Percentiles rank a stretch among this genome's conserved stretches.
Conservation (phyloP, 2,329 filamentous ascomycete species). For the Gaeumannomyces tritici region DNA sequence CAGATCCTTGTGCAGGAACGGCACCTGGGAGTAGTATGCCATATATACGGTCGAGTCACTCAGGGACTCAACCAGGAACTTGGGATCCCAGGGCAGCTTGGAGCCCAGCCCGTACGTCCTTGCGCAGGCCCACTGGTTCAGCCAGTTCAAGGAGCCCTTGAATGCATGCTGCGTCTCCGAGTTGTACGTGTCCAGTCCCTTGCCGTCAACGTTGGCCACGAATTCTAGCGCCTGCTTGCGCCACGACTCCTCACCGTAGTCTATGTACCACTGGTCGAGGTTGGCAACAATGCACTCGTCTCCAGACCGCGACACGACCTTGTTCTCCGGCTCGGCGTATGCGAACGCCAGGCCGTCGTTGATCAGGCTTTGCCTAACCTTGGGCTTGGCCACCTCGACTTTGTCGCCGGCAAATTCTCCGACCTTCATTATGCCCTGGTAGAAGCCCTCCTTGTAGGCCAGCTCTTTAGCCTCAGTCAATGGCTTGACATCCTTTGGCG, state of each 20-base stretch:
- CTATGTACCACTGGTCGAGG: constrained; percentile 96
- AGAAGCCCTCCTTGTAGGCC: constrained; percentile 95
- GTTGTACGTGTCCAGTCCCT: constrained; percentile 71
- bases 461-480: constrained; percentile 83
- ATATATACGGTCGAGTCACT: constrained; percentile 80
- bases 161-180: constrained; percentile 70
- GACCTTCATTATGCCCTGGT: constrained; percentile 82
- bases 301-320: constrained; percentile 79
- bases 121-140: constrained; percentile 92
- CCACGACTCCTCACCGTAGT: constrained; percentile 91
- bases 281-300: constrained; percentile 90
- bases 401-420: constrained; percentile 83
- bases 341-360: constrained; percentile 72
- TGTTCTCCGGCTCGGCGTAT: constrained; percentile 87
- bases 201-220: constrained; percentile 56
- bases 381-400: constrained; percentile 74
- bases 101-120: constrained; percentile 87
- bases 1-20: constrained; percentile 68
- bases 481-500: constrained; percentile 86
- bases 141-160: constrained; percentile 79
- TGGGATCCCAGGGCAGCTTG: constrained; percentile 85
- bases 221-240: constrained; percentile 64
- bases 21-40: constrained; percentile 62
- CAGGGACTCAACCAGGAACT: constrained; percentile 70
- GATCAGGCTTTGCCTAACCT: constrained; percentile 70